Evolutionary conservation across 768 basidiomycete genomes (phyloP).

Genomic region (Boletus insuetus): DNA sequence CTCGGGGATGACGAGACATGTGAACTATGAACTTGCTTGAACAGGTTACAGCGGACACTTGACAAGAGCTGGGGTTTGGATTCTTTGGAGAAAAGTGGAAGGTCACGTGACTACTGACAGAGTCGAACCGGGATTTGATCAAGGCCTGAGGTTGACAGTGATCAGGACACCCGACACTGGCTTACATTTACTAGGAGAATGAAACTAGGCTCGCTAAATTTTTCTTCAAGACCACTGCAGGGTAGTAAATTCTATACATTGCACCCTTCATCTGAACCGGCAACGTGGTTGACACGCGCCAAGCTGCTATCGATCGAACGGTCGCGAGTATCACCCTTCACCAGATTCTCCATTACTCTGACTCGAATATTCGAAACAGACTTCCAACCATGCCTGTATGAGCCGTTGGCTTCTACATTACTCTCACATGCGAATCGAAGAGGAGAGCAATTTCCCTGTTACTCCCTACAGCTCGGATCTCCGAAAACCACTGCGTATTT

Average conservation of each 20-base stretch:
- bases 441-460: not conserved
- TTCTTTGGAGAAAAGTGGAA: not conserved
- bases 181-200: not conserved
- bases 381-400: not conserved
- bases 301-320: not conserved
- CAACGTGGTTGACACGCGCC: slow-evolving; percentile 18
- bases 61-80: not conserved
- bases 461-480: not conserved
- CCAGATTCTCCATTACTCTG: not conserved
- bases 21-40: not conserved
- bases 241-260: not conserved
- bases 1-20: slow-evolving; percentile 25
- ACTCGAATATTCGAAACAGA: not conserved
- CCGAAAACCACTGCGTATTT: slow-evolving; percentile 2
- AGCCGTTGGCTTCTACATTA: not conserved
- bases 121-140: no score
- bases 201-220: not conserved
- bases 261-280: slow-evolving; percentile 1
- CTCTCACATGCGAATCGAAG: not conserved
- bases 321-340: not conserved
- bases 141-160: no score
- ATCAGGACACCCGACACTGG: no score
- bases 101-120: slow-evolving; percentile 8
- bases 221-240: not conserved
- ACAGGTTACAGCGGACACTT: not conserved